These are phyloP conservation scores for Brasilioporus rufonigricans DNA, from an alignment of 768 basidiomycete genomes.

Conservation along the genomic window DNA sequence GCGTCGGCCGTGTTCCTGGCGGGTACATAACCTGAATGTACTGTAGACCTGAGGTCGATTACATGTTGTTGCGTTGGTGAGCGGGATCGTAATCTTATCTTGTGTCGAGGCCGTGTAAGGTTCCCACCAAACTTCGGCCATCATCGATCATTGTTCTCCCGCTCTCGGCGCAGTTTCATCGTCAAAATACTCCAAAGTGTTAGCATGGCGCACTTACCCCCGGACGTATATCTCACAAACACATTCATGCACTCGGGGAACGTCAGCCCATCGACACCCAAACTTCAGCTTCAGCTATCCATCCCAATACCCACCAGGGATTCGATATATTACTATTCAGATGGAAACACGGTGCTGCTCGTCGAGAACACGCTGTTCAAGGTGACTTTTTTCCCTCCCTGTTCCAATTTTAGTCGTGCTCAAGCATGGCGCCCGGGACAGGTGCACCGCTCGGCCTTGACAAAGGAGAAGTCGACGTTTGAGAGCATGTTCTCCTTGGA, in stretches of 20 bases:
- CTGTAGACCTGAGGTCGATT: background rate
- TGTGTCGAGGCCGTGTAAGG: background rate
- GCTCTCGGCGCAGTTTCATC: slow-evolving; percentile 7
- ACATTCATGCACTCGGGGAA: slow-evolving; percentile 34
- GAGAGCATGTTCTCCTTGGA: slow-evolving; percentile 47
- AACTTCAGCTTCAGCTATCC: slow-evolving; percentile 33
- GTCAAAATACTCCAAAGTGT: slow-evolving; percentile 12
- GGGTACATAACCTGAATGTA: slow-evolving; percentile 12
- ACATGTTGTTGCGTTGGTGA: background rate
- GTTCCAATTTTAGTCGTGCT: slow-evolving; percentile 16
- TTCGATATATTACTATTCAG: slow-evolving; percentile 38
- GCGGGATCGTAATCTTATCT: slow-evolving; percentile 20
- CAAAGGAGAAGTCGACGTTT: slow-evolving; percentile 46
- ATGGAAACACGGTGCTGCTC: slow-evolving; percentile 42
- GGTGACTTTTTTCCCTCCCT: slow-evolving; percentile 30
- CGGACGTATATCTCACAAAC: slow-evolving; percentile 32
- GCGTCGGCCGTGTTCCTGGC: background rate
- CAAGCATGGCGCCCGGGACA: slow-evolving; percentile 19
- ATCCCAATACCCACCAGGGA: slow-evolving; percentile 37
- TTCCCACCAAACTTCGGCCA: slow-evolving; percentile 19
- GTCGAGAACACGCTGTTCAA: slow-evolving; percentile 49
- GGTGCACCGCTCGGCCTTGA: slow-evolving; percentile 41
- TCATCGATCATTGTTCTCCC: background rate
- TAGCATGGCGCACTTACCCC: slow-evolving; percentile 30
- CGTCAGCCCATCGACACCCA: slow-evolving; percentile 32